Base-by-base conservation (phyloP, 2,329 filamentous ascomycete genomes). In the Hymenoscyphus occultus region DNA sequence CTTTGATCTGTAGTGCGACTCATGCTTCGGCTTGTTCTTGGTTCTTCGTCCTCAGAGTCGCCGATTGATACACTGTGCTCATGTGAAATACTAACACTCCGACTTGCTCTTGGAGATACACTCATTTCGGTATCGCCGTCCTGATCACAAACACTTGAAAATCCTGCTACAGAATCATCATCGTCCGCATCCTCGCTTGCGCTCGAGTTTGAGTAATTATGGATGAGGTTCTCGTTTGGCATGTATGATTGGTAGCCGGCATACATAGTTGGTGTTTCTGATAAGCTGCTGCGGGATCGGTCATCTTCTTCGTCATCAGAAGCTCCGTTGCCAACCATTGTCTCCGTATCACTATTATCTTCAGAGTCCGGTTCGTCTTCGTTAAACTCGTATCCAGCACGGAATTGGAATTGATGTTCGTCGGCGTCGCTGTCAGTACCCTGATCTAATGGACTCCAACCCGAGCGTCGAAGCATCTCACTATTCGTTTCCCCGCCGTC, bases 51-150 rank as follows among this genome's bases (percentile, higher is more conserved):
- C 16, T 65, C 58, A 22, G 64, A 61, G 19, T 60, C 62, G 32
- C 31, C 56, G 39, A 60, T 5, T 40, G 58, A 45, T 22, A 61
- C 54, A 13, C 28, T 59, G n/a, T 59, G 56, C 19, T 59, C 56
- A 42, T 66, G 56, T 28, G 45, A 45, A 45, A 42, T 22, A 58
- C 66, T 68, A 1, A 62, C 62, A 56, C 66, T 67, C 31, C 62
- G 65, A 40, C 61, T 69, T 54, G 60, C 58, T 59, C 60, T 58
- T 12, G 73, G 69, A 1, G 73, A 74, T 4, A 67, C 67, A 59
- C 69, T 74, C 75, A 77, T 77, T 60, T 76, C 74, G 39, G 75
- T 74, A 60, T 77, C 75, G 14, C 75, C 75, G 63, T 77, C 75
- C 10, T 65, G 57, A 63, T 77, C 75, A 59, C 70, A 74, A 39